Conservation (phyloP, 768 basidiomycete species). For the Leccinellum albellum region DNA sequence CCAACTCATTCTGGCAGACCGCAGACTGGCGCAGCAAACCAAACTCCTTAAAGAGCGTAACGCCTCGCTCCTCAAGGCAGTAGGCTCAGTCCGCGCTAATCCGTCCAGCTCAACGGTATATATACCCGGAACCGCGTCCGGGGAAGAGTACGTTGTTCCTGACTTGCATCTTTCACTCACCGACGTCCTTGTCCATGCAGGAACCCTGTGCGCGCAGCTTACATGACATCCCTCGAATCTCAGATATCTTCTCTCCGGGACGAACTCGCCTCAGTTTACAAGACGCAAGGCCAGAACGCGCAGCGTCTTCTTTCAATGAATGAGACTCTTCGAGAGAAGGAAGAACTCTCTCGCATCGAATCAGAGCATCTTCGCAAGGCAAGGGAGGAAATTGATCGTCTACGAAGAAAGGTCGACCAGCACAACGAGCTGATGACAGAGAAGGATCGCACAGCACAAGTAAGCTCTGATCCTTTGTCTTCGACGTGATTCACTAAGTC, state of each 20-base stretch:
- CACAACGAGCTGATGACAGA: constrained; percentile 83
- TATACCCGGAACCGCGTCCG: constrained; percentile 47
- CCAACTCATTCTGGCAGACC: constrained; percentile 51
- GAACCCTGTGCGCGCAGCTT: constrained; percentile 82
- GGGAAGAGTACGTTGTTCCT: constrained; percentile 61
- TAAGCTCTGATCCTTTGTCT: constrained; percentile 26
- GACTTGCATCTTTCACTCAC: background rate
- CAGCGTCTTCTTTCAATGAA: constrained; percentile 91
- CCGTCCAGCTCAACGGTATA: constrained; percentile 60
- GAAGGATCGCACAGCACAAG: constrained; percentile 88
- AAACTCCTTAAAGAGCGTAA: constrained; percentile 91
- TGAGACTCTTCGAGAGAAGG: constrained; percentile 90
- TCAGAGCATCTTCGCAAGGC: constrained; percentile 75
- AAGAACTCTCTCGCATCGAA: constrained; percentile 79
- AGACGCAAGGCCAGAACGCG: constrained; percentile 93
- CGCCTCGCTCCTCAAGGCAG: constrained; percentile 80
- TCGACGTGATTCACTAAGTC: background rate
- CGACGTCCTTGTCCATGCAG: constrained; percentile 34
- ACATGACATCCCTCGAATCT: constrained; percentile 87
- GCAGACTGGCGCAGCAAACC: constrained; percentile 88
- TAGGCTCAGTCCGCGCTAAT: constrained; percentile 64
- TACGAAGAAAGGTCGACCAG: constrained; percentile 77
- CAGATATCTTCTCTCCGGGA: constrained; percentile 90
- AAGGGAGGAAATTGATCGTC: constrained; percentile 66
- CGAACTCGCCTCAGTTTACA: constrained; percentile 92